A percentile compares a stretch with the other conserved stretches of the same genome.
phyloP scores from a whole-genome alignment of 805 yeast species.

The Candida glaebosa region DNA sequence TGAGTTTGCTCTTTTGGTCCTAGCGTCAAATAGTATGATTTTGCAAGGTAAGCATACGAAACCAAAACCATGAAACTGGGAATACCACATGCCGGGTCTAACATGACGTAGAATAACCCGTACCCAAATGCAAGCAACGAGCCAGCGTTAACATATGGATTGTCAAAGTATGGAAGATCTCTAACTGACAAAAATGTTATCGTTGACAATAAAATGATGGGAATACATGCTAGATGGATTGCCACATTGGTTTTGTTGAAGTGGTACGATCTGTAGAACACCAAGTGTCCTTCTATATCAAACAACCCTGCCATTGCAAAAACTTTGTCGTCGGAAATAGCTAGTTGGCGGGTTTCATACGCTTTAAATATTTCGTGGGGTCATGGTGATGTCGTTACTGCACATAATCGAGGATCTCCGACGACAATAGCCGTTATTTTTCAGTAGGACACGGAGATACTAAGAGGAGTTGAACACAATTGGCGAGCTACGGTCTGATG shows the following conservation, averaged over 20 bases:
- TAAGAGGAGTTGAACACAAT: no score
- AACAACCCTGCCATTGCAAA: constrained; percentile 28
- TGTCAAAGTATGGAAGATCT: constrained; percentile 11
- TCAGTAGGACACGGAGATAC: no score
- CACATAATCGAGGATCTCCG: no score
- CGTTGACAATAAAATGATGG: constrained; percentile 62
- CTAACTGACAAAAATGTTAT: constrained; percentile 36
- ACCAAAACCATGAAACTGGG: constrained; percentile 25
- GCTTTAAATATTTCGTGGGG: no score
- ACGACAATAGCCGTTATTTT: no score
- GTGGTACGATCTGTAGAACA: constrained; percentile 48
- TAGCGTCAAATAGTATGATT: constrained; percentile 16
- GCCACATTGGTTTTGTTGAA: constrained; percentile 58
- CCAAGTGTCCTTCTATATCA: constrained; percentile 36
- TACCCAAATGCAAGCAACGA: constrained; percentile 44
- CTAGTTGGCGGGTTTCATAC: no score
- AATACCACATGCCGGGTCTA: constrained; percentile 47
- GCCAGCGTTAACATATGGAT: constrained; percentile 45
- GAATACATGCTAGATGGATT: constrained; percentile 79
- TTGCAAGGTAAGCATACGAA: constrained; percentile 19
- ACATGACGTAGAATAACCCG: constrained; percentile 52
- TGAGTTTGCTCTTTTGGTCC: constrained; percentile 5
- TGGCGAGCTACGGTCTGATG: no score
- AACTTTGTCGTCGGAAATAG: not conserved
- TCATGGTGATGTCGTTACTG: no score